These are phyloP conservation scores for Pleurotus djamor DNA, from an alignment of 768 basidiomycete species.

Conservation along the genomic window DNA sequence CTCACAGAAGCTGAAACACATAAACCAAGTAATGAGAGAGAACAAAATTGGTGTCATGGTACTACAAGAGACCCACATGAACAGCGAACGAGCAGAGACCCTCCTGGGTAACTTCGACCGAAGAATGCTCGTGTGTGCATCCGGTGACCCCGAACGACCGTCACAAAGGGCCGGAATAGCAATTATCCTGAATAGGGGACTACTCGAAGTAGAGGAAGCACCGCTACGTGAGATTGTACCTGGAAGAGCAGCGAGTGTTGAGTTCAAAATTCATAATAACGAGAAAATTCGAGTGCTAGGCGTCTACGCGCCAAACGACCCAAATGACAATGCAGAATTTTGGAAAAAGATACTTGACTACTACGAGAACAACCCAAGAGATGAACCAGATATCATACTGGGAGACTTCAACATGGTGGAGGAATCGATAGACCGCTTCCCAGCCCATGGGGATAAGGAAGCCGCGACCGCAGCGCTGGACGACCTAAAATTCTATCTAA, in stretches of 20 bases:
- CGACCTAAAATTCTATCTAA: constrained; percentile 14
- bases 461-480: constrained; percentile 13
- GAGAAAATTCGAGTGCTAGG: constrained; percentile 21
- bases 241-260: constrained; percentile 20
- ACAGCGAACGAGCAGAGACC: constrained; percentile 1
- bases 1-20: constrained; percentile 20
- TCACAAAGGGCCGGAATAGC: constrained; percentile 27
- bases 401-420: constrained; percentile 44
- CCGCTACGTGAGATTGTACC: constrained; percentile 15
- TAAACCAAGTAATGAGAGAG: constrained; percentile 21
- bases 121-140: constrained; percentile 16
- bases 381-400: constrained; percentile 27
- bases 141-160: constrained; percentile 10
- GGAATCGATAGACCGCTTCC: constrained; percentile 31
- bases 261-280: constrained; percentile 15
- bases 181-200: constrained; percentile 27
- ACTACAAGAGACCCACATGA: constrained; percentile 30
- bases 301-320: constrained; percentile 32
- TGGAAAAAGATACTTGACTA: constrained; percentile 17
- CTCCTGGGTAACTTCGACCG: constrained; percentile 5
- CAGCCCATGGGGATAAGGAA: constrained; percentile 17
- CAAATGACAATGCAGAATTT: constrained; percentile 22
- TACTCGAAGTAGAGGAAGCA: constrained; percentile 13
- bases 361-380: constrained; percentile 7
- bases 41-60: constrained; percentile 23